Conservation (phyloP, 2,329 filamentous ascomycete genomes). For the Dryadomyces quercus-mongolicae region DNA sequence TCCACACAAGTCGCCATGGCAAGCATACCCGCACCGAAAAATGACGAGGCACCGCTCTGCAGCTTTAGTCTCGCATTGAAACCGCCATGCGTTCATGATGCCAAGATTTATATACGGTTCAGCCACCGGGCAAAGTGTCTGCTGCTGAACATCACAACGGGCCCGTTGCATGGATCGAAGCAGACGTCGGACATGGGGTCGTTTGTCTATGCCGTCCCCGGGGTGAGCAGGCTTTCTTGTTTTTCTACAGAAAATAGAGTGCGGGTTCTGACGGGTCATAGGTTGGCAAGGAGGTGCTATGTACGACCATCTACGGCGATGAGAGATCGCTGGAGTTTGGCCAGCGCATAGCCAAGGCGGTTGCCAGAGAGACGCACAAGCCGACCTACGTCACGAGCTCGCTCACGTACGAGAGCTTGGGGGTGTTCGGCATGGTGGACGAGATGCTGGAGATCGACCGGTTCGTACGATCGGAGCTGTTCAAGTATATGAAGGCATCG, state of each 20-base stretch:
- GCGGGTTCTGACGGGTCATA: background rate
- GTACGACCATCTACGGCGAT: constrained; percentile 66
- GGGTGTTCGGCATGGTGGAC: constrained; percentile 70
- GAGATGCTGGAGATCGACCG: constrained; percentile 89
- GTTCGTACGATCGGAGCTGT: background rate
- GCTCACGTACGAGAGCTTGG: constrained; percentile 60
- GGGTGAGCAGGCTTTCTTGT: constrained; percentile 42
- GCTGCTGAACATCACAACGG: constrained; percentile 49
- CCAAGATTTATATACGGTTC: constrained; percentile 48
- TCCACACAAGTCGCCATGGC: background rate
- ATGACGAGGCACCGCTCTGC: constrained; percentile 1
- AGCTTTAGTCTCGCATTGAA: constrained; percentile 42
- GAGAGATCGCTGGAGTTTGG: constrained; percentile 77
- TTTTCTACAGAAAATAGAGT: background rate
- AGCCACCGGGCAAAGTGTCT: constrained; percentile 45
- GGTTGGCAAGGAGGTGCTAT: constrained; percentile 44
- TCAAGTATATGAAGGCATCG: too few relatives aligned
- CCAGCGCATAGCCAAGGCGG: constrained; percentile 67
- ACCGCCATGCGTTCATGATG: constrained; percentile 47
- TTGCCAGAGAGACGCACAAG: constrained; percentile 58
- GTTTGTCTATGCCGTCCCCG: constrained; percentile 86
- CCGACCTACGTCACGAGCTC: constrained; percentile 90
- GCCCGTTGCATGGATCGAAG: constrained; percentile 29
- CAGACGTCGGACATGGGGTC: constrained; percentile 56
- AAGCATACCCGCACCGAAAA: background rate